Base-by-base conservation (phyloP, 768 basidiomycete species). In the Cystofilobasidium capitatum region DNA sequence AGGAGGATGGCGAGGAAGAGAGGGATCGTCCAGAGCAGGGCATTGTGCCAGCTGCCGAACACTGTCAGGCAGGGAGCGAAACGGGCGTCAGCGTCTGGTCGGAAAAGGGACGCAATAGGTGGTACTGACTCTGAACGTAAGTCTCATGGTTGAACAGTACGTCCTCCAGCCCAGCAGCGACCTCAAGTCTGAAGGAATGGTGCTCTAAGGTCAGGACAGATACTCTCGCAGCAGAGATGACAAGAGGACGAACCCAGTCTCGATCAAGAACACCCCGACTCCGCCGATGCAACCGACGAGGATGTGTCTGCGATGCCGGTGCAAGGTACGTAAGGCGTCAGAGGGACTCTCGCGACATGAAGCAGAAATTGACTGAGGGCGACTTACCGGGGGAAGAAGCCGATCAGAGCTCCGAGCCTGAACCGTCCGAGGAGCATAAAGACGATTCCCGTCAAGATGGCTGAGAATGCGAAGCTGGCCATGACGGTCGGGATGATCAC, bases 301-400 rank as follows among this genome's bases (percentile, higher is more conserved):
- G 74, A 98, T 97, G 74, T 96, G 92, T 17, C 94, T 81, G 17
- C 93, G 94, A n/a, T n/a, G n/a, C n/a, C n/a, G n/a, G n/a, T n/a
- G n/a, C n/a, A n/a, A n/a, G n/a, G 78, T 97, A 97, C 13, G 17
- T 4, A 39, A 60, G n/a, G 40, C 24, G 35, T 22, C 20, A 24
- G 31, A n/a, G 0, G 0, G 24, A 58, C 36, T 37, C 33, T n/a
- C 58, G 29, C 35, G 42, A 35, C 20, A 35, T 44, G 60, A 62
- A 36, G 62, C 47, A 51, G 0, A 16, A 26, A 7, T 83, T 3
- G 3, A 49, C 93, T 93, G n/a, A 99, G 89, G 35, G 97, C 83
- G 74, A 97, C 96, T 74, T 96, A 92, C 17, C 94, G 82, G 22
- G 94, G 94, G 78, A 98, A 97, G 79, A 98, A 98, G 0, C 92